Base-by-base conservation (phyloP, 2,329 filamentous ascomycete species). In the Blastomyces silverae region DNA sequence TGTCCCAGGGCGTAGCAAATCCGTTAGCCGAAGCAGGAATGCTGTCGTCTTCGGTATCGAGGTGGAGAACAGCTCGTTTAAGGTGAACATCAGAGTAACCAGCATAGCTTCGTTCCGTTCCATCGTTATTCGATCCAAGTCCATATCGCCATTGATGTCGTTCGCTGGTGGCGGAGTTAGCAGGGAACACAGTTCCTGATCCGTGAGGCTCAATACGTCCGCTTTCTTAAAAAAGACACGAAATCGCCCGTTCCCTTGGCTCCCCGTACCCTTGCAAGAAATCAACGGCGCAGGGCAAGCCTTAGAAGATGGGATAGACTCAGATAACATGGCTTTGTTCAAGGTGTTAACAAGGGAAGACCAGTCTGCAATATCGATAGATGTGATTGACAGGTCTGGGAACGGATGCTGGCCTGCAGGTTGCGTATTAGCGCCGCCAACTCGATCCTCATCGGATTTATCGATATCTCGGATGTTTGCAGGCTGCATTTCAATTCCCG, bases 31-130 rank as follows among this genome's bases (percentile, higher is more conserved):
- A 3, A 91, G 82, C 0, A 99, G 81, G 68, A 97, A 88, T 3
- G 81, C 80, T 0, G 93, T 96, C 0, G 93, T 91, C 69, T 87
- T 85, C 2, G 87, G 81, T 31, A 92, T 85, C 0, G 88, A 91
- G 0, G 85, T 81, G 0, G 90, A 89, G 79, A 97, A 97, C 0
- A 99, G 86, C 78, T 99, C 94, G 75, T 97, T 97, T 58, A 97
- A 84, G 0, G 93, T 97, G 81, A 97, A 99, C 78, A 97, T 85
- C 15, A 97, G 79, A 0, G 92, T 96, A 17, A 96, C 80, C 0
- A 97, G 77, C 3, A 82, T 69, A 11, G 83, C 73, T 8, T 66
- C 39, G n/a, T 25, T 57, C 56, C 17, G 48, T 59, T 62, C 48
- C 6, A 46, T 31, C 56, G 31, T 42, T 25, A 52, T 37, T 28